These are phyloP conservation scores for Marsdenia floribunda DNA, from an alignment of 257 asterid species.

Conservation along the genomic window DNA sequence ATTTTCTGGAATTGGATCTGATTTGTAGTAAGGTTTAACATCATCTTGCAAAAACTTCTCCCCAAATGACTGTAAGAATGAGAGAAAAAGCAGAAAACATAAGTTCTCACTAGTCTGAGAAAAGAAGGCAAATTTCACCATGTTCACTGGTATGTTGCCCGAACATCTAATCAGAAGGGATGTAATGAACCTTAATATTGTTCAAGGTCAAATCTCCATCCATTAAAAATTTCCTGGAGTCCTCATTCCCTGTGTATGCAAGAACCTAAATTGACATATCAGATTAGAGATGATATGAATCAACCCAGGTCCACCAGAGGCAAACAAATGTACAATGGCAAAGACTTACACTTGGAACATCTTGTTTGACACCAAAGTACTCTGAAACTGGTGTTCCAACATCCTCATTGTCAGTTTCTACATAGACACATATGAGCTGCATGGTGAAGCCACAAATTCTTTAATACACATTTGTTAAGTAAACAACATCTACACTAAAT, in stretches of 20 bases:
- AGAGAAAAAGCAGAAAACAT: conserved; percentile 6
- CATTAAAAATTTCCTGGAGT: conserved; percentile 67
- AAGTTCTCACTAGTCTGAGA: conserved; percentile 1
- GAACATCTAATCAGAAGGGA: conserved; percentile 8
- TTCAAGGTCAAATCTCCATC: conserved; percentile 63
- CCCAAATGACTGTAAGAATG: conserved; percentile 56
- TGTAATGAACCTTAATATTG: conserved; percentile 55
- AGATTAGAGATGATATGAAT: conserved; percentile 10
- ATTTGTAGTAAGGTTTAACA: conserved; percentile 82
- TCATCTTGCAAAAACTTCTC: conserved; percentile 72
- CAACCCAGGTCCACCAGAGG: not conserved
- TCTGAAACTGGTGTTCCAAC: conserved; percentile 77
- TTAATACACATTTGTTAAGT: not conserved
- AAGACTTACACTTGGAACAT: conserved; percentile 50
- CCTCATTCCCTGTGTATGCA: conserved; percentile 92
- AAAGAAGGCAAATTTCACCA: not conserved
- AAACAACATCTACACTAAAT: not conserved
- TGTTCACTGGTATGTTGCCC: not conserved
- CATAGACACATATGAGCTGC: conserved; percentile 72
- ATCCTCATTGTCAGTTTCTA: conserved; percentile 74
- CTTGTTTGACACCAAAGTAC: conserved; percentile 72
- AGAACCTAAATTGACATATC: conserved; percentile 53
- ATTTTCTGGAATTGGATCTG: conserved; percentile 81
- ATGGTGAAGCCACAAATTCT: not conserved
- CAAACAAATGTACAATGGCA: not conserved